A percentile compares a stretch with the other conserved stretches of the same genome.
These are phyloP conservation scores for Hordeum marinum DNA, from an alignment of 176 grass and related monocot genomes.

Conservation along the genomic window DNA sequence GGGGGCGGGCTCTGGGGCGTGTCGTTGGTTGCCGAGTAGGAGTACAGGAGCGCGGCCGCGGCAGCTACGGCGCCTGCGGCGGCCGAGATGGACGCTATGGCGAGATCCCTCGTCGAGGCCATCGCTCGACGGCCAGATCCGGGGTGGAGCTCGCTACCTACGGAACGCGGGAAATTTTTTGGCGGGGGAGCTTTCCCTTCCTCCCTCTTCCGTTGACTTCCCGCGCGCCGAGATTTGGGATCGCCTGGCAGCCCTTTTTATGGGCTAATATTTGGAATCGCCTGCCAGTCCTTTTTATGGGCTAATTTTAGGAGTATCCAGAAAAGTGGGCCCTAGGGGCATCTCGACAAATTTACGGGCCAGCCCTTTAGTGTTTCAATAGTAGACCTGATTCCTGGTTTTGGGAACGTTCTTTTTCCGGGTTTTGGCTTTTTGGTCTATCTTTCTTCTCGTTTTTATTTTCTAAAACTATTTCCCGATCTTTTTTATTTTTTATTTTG, in stretches of 20 bases:
- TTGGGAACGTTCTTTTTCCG: too few relatives aligned
- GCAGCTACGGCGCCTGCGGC: constrained; percentile 56
- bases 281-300: neutral
- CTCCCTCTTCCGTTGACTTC: neutral
- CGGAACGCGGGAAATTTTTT: constrained; percentile 23
- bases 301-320: too few relatives aligned
- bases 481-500: too few relatives aligned
- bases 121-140: constrained; percentile 20
- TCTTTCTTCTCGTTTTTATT: too few relatives aligned
- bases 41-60: constrained; percentile 34
- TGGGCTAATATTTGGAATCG: neutral
- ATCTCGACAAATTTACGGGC: too few relatives aligned
- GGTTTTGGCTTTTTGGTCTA: too few relatives aligned
- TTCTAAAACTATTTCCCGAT: too few relatives aligned
- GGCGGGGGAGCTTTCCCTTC: neutral
- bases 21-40: neutral
- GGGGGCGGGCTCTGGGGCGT: neutral
- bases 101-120: constrained; percentile 53
- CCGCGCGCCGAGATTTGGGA: neutral
- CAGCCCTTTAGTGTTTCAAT: too few relatives aligned
- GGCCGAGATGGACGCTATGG: constrained; percentile 56
- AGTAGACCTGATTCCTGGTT: too few relatives aligned
- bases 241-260: neutral
- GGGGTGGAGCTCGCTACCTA: neutral
- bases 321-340: too few relatives aligned